A percentile compares a stretch with the other conserved stretches of the same genome.
These are phyloP conservation scores for Neurospora sp. DNA, from an alignment of 495 filamentous ascomycete species.

Conservation along the genomic window DNA sequence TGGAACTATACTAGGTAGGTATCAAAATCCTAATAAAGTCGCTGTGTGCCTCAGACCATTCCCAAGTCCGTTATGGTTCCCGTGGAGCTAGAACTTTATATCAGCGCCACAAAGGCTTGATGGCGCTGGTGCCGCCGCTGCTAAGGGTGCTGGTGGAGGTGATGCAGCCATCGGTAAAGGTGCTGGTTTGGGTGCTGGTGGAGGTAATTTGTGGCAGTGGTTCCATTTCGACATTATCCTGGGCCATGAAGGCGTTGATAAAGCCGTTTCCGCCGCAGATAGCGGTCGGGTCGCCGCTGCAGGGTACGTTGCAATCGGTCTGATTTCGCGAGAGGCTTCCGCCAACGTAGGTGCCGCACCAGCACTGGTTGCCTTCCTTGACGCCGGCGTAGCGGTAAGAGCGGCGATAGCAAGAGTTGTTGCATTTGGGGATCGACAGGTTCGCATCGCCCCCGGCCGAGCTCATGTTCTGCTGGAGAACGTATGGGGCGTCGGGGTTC, in stretches of 20 bases:
- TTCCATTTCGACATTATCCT: not conserved
- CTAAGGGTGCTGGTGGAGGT: no score
- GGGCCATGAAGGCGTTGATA: constrained; percentile 9
- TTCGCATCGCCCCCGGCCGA: not conserved
- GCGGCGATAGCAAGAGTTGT: constrained; percentile 6
- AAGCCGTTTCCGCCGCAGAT: constrained; percentile 21
- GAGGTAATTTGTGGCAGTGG: not conserved
- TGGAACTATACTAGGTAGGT: no score
- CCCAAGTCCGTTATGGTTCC: no score
- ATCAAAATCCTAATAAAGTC: no score
- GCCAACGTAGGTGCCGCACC: not conserved
- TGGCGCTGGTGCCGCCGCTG: no score
- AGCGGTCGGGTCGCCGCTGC: constrained; percentile 20
- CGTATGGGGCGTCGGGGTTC: constrained; percentile 1
- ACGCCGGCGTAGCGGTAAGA: constrained; percentile 1
- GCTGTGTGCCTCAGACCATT: no score
- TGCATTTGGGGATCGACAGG: constrained; percentile 8
- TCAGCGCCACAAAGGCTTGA: no score
- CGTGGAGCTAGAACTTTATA: no score
- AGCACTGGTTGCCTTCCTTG: not conserved
- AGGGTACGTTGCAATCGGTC: constrained; percentile 26
- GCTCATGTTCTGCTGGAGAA: constrained; percentile 4
- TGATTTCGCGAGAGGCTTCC: constrained; percentile 6
- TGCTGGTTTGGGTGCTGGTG: not conserved
- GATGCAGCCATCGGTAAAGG: no score